These are phyloP conservation scores for Trametes sp. DNA, from an alignment of 1,284 basidiomycete genomes.

Conservation along the genomic window DNA sequence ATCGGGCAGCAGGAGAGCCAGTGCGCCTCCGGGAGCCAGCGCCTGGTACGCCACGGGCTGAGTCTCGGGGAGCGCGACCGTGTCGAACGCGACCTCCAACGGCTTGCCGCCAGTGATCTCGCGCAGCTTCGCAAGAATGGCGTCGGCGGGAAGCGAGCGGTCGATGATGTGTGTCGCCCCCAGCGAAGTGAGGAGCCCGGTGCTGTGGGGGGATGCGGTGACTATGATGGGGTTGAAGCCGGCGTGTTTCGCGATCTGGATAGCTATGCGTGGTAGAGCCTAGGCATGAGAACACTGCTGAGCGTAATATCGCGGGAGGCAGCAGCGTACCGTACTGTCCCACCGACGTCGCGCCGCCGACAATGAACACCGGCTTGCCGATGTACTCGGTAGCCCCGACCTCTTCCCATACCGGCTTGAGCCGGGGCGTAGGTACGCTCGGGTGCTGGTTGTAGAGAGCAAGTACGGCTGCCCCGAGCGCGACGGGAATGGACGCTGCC, in stretches of 20 bases:
- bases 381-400: constrained; percentile 46
- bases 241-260: constrained; percentile 45
- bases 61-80: constrained; percentile 33
- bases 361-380: constrained; percentile 48
- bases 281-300: too few species aligned
- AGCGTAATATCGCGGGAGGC: too few species aligned
- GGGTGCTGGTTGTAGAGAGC: constrained; percentile 44
- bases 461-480: constrained; percentile 47
- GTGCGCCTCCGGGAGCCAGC: constrained; percentile 30
- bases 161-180: constrained; percentile 48
- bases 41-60: constrained; percentile 32
- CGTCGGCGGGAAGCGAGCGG: constrained; percentile 29
- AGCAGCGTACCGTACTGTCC: constrained; percentile 50
- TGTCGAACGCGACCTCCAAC: constrained; percentile 36
- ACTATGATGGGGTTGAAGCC: constrained; percentile 45
- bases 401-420: constrained; percentile 41
- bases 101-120: constrained; percentile 28
- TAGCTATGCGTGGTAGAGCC: too few species aligned
- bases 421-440: constrained; percentile 36
- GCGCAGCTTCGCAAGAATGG: constrained; percentile 26
- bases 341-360: constrained; percentile 53
- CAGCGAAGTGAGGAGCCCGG: constrained; percentile 40
- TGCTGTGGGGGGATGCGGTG: constrained; percentile 44
- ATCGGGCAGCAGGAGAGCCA: constrained; percentile 26
- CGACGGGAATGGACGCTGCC: constrained; percentile 37